Base-by-base conservation (phyloP, 768 basidiomycete genomes). In the Russula foetens region DNA sequence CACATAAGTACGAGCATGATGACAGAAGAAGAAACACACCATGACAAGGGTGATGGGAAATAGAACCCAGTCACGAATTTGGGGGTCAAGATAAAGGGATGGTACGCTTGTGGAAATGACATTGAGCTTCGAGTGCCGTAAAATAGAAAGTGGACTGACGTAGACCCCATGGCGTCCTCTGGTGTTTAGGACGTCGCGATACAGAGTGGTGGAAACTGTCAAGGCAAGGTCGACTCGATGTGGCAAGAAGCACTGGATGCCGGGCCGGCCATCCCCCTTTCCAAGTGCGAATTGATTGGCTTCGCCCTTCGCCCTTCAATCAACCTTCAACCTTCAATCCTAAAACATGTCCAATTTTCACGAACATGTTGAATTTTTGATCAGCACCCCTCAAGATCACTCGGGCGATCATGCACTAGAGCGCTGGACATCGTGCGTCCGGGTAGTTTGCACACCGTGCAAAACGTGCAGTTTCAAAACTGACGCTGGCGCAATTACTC, bases 1-100 rank as follows among this genome's bases (percentile, higher is more conserved):
- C 14, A 28, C 15, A 38, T 61, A 21, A 56, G 55, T n/a, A 19
- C 26, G 14, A 39, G 21, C 38, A 53, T 53, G 23, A 61, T 17
- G 29, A 52, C 12, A 26, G 54, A 41, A 24, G 41, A 35, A 31
- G 39, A 41, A 45, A 24, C 83, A 68, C 64, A 92, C 95, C 94
- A 97, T 97, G 71, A 98, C 93, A 63, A 97, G 77, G 53, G 94
- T 98, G 75, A 98, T 97, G 55, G 95, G 95, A 75, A 98, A 93
- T 60, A 98, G 75, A 46, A 98, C 86, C 89, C 88, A 91, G 70
- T 90, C 92, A 67, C 94, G 84, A 72, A 98, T 98, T 74, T 94
- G 91, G 45, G 94, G 95, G 76, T 98, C 94, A 50, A 98, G 85
- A 74, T 93, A 86, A 29, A 86, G 71, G 23, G 83, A 81, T 51